Conservation (phyloP, 768 basidiomycete genomes). For the Hericium rajendrae region DNA sequence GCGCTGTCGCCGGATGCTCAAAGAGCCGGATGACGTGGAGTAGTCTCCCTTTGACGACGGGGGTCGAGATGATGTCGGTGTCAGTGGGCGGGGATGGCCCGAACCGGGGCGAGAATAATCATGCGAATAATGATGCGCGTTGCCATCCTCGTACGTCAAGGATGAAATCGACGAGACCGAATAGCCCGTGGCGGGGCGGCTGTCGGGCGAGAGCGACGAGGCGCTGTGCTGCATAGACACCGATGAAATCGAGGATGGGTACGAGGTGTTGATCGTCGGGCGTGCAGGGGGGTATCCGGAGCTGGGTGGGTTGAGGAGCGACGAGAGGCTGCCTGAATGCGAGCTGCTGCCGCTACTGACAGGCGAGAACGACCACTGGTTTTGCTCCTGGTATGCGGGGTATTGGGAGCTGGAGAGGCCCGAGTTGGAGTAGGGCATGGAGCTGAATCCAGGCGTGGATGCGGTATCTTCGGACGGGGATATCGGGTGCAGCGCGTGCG, state of each 20-base stretch:
- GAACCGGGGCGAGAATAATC: slow-evolving; percentile 69
- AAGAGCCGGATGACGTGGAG: slow-evolving; percentile 30
- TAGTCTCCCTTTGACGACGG: slow-evolving; percentile 55
- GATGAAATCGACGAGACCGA: slow-evolving; percentile 79
- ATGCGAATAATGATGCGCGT: slow-evolving; percentile 27
- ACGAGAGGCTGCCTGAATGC: slow-evolving; percentile 68
- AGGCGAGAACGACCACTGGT: slow-evolving; percentile 37
- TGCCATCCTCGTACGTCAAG: slow-evolving; percentile 36
- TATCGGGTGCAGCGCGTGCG: slow-evolving; percentile 56
- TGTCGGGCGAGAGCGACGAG: slow-evolving; percentile 70
- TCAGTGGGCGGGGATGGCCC: slow-evolving; percentile 53
- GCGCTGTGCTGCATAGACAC: slow-evolving; percentile 52
- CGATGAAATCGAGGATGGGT: slow-evolving; percentile 30
- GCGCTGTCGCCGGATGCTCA: slow-evolving; percentile 64
- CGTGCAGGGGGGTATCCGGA: slow-evolving; percentile 41
- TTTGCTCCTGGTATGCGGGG: slow-evolving; percentile 46
- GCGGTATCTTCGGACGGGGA: slow-evolving; percentile 65
- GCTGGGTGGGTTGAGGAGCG: slow-evolving; percentile 59
- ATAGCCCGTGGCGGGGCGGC: slow-evolving; percentile 78
- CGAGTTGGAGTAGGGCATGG: slow-evolving; percentile 24
- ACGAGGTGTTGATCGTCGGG: slow-evolving; percentile 63
- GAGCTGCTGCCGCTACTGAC: slow-evolving; percentile 44
- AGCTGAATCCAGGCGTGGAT: slow-evolving; percentile 31
- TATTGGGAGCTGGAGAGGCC: slow-evolving; percentile 46
- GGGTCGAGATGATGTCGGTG: slow-evolving; percentile 60